Evolutionary conservation across 2,329 filamentous ascomycete genomes (phyloP).

Genomic region (Cladosporium sp.): DNA sequence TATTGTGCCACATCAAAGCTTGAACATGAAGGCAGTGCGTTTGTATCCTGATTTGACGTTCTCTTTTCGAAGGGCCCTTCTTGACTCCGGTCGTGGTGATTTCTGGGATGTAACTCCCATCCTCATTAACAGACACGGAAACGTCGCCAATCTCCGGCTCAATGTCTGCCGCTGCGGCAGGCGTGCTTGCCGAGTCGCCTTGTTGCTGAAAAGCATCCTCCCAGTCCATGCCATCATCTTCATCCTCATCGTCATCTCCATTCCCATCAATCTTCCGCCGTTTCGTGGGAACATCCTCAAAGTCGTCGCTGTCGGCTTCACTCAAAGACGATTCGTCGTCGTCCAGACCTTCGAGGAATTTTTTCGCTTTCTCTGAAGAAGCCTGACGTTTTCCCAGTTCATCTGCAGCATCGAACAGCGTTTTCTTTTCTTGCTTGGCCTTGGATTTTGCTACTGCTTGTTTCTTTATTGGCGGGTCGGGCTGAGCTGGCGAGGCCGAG

Average conservation of each 20-base stretch:
- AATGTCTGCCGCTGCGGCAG: slow-evolving; percentile 5
- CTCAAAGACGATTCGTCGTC: slow-evolving; percentile 38
- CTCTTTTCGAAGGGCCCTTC: slow-evolving; percentile 80
- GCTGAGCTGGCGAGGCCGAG: slow-evolving; percentile 40
- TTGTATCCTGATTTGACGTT: slow-evolving; percentile 68
- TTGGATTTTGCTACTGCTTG: slow-evolving; percentile 27
- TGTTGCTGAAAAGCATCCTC: slow-evolving; percentile 48
- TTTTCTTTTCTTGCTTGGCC: slow-evolving; percentile 29
- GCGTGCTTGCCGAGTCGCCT: slow-evolving; percentile 11
- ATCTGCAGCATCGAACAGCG: slow-evolving; percentile 43
- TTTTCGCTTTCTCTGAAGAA: slow-evolving; percentile 27
- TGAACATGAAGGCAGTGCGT: slow-evolving; percentile 90
- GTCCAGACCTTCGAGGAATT: slow-evolving; percentile 34
- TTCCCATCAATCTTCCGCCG: slow-evolving; percentile 49
- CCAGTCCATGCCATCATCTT: slow-evolving; percentile 57
- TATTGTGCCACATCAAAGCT: slow-evolving; percentile 82
- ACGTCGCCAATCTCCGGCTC: slow-evolving; percentile 30
- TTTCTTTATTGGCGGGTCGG: slow-evolving; percentile 28
- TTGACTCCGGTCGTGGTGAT: slow-evolving; percentile 48
- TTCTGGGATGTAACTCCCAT: slow-evolving; percentile 37
- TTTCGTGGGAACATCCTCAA: no score
- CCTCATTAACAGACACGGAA: slow-evolving; percentile 32
- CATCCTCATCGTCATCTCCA: slow-evolving; percentile 48
- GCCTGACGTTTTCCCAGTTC: slow-evolving; percentile 28
- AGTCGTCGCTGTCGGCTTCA: slow-evolving; percentile 44